A percentile compares a stretch with the other conserved stretches of the same genome.
Evolutionary conservation across 306 rosid genomes (phyloP).

Genomic region (Purshia tridentata): DNA sequence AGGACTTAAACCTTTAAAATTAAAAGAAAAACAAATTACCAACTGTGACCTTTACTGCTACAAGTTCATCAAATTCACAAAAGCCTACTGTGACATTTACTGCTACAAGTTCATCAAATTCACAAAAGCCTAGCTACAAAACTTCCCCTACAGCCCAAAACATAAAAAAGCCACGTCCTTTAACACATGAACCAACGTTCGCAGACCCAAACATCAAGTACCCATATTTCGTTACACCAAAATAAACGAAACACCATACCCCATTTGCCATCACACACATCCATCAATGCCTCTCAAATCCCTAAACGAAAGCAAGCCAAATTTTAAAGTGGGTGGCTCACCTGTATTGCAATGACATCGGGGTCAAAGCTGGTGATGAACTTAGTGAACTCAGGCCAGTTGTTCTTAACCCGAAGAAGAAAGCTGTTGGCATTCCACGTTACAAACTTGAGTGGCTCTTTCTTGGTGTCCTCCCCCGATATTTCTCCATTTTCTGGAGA

Average conservation of each 20-base stretch:
- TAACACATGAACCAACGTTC: slow-evolving; percentile 8
- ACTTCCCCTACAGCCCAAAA: slow-evolving; percentile 1
- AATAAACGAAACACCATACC: neutral
- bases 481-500: slow-evolving; percentile 28
- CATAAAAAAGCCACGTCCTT: neutral
- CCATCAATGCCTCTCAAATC: slow-evolving; percentile 11
- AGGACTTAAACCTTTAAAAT: neutral
- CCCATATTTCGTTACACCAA: slow-evolving; percentile 15
- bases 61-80: neutral
- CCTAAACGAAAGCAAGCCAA: neutral
- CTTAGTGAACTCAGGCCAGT: slow-evolving; percentile 64
- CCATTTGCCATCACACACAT: slow-evolving; percentile 13
- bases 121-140: slow-evolving; percentile 2
- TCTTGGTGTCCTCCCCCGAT: slow-evolving; percentile 32
- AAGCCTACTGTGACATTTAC: neutral
- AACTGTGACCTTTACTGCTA: slow-evolving; percentile 4
- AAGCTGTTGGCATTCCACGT: slow-evolving; percentile 99
- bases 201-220: slow-evolving; percentile 7
- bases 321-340: slow-evolving; percentile 12
- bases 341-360: slow-evolving; percentile 87
- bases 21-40: neutral
- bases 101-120: neutral
- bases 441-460: slow-evolving; percentile 74
- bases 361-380: slow-evolving; percentile 67
- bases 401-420: slow-evolving; percentile 78